phyloP scores from a whole-genome alignment of 192 early-diverging fungal species.

The Backusella morwellensis region DNA sequence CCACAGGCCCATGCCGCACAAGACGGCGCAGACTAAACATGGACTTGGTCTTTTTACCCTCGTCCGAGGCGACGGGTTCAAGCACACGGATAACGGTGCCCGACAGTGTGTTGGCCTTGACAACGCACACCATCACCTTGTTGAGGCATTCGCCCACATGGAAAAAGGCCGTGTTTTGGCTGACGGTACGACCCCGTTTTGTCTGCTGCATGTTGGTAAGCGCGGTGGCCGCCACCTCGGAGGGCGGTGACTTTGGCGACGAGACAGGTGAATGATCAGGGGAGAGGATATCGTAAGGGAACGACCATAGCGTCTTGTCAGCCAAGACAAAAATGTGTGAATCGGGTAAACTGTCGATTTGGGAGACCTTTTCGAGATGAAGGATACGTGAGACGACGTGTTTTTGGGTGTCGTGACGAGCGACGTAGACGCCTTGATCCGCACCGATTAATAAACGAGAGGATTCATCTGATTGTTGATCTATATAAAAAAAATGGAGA shows the following conservation, averaged over 20 bases:
- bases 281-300: conserved; percentile 45
- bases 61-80: conserved; percentile 11
- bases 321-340: conserved; percentile 80
- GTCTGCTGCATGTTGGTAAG: conserved; percentile 25
- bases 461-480: background rate
- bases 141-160: conserved; percentile 30
- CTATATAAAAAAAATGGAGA: background rate
- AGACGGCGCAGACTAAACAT: conserved; percentile 21
- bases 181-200: conserved; percentile 31
- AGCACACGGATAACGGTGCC: conserved; percentile 28
- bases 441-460: conserved; percentile 70
- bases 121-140: conserved; percentile 28
- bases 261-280: background rate
- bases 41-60: conserved; percentile 28
- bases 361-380: conserved; percentile 74
- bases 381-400: conserved; percentile 50
- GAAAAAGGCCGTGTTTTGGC: conserved; percentile 30
- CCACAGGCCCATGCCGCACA: conserved; percentile 9
- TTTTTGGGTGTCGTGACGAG: background rate
- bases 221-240: background rate
- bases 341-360: conserved; percentile 82
- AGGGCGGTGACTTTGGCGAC: background rate
- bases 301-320: conserved; percentile 62
- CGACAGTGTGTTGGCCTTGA: conserved; percentile 23
- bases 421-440: conserved; percentile 77